These are phyloP conservation scores for Colletotrichum abscissum DNA, from an alignment of 2,329 filamentous ascomycete genomes.

Conservation along the genomic window DNA sequence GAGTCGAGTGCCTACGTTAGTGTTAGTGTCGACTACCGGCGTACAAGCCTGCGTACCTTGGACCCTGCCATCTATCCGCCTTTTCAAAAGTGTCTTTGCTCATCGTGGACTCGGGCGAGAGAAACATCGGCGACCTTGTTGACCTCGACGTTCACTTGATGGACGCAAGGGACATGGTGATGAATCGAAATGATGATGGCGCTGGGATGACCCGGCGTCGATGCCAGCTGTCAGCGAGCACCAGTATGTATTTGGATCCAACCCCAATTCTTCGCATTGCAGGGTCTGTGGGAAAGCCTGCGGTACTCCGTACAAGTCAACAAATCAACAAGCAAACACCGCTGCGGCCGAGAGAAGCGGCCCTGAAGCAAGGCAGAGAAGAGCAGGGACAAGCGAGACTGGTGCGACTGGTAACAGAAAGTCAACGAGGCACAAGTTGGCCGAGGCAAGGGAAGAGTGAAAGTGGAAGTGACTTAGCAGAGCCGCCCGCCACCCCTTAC, in stretches of 20 bases:
- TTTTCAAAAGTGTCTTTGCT: not conserved
- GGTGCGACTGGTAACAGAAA: not conserved
- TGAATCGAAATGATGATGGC: not conserved
- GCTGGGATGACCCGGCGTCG: not conserved
- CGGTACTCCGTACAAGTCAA: not conserved
- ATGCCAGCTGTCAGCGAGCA: constrained; percentile 7
- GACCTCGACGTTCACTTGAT: not conserved
- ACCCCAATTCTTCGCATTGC: not conserved
- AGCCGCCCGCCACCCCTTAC: not conserved
- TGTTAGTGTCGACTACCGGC: not conserved
- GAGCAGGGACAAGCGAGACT: not conserved
- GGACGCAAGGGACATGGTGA: not conserved
- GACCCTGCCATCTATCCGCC: not conserved
- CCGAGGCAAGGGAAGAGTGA: not conserved
- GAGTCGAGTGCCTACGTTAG: not conserved
- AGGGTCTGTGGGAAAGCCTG: not conserved
- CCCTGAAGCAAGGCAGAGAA: not conserved
- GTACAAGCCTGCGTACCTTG: not conserved
- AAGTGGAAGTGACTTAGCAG: not conserved
- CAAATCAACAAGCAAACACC: not conserved
- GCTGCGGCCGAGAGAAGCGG: not conserved
- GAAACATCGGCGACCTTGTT: not conserved
- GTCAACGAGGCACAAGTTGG: not conserved
- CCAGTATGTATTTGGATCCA: not conserved
- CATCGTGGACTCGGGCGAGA: not conserved